Evolutionary conservation across 345 rosid genomes (phyloP), one percentile per base, ranked within the genome.

Genomic region (Eutrema yunnanense): DNA sequence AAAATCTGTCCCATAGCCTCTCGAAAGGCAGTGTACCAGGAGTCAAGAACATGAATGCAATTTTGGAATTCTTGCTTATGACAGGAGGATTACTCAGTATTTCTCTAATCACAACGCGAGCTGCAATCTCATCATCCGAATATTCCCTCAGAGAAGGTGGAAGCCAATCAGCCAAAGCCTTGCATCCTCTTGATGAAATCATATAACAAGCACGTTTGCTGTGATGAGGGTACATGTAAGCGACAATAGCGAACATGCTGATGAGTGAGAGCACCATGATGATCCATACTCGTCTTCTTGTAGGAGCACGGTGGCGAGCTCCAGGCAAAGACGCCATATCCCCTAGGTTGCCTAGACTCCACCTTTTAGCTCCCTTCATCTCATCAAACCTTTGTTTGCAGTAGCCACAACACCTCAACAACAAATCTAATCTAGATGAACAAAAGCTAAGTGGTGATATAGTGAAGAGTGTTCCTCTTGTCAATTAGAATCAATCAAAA

Each of bases 31-130:
- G 82, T 32, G 90, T 77, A 58, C 95, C 86, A 4, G 92, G 92
- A 79, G 83, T 89, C 77, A 94, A 86, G 86, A 89, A 94, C 91
- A 94, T 83, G 79, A 94, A 94, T 1, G 98, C 98, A 29, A 95
- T 83, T 76, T 95, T 95, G 14, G 98, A 72, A 26, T 78, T 83
- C 68, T 78, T 86, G 33, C 83, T 53, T 30, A 66, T 79, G 48
- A 78, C 64, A 59, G 88, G 80, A 79, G 97, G 88, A 0, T 70
- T 66, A 53, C 43, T 82, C 81, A 92, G 60, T 33, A 95, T 90
- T 37, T 92, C 99, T 61, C 69, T 82, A 78, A 87, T 73, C 41
- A 95, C 96, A 43, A 88, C 84, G 1, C 73, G 92, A 55, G 98
- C 82, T 11, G 86, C 90, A 40, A 92, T 76, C 86, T 96, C 99